Base-by-base conservation (phyloP, 2,329 filamentous ascomycete genomes). In the Sordariomycetes sp. region DNA sequence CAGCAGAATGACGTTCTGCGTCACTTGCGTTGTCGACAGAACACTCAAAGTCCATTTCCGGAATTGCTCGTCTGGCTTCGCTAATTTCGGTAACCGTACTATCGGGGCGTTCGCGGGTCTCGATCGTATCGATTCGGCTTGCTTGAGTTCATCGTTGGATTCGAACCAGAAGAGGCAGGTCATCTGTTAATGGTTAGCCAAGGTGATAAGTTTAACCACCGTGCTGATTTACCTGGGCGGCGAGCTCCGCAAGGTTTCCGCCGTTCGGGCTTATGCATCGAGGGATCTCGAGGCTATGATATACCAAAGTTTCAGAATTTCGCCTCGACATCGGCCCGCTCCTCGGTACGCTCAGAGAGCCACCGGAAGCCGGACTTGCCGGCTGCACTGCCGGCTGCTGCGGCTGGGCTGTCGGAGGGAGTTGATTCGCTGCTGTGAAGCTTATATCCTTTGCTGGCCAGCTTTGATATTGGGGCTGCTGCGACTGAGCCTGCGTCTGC, bases 111-210 rank as follows among this genome's bases (percentile, higher is more conserved):
- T 53, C 23, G 64, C 43, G 25, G 66, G 57, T 46, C 60, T 49
- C 33, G 58, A 48, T 43, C 59, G 54, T 37, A 75, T 61, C 8
- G 78, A 74, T 52, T 88, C 82, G 24, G 88, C 85, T 37, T 75
- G 71, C 45, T 82, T 75, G 12, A 96, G 64, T 16, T 82, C 82
- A n/a, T 82, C 72, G 28, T 84, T 82, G 12, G 82, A 83, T 58
- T 96, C 88, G 54, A 96, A 96, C 90, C 92, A 96, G 63, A 96
- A 95, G 11, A 98, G 70, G 52, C 90, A 95, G 10, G 90, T 94
- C 58, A 96, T 85, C 85, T 94, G 28, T 27, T 26, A 19, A 25
- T 23, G 15, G 14, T 8, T 11, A 19, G 6, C 26, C 25, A 21
- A 21, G n/a, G 12, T n/a, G 10, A 21, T 11, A 15, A 19, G 15